These are phyloP conservation scores for Maudiozyma pseudohumilis DNA, from an alignment of 805 yeast species.

Conservation along the genomic window DNA sequence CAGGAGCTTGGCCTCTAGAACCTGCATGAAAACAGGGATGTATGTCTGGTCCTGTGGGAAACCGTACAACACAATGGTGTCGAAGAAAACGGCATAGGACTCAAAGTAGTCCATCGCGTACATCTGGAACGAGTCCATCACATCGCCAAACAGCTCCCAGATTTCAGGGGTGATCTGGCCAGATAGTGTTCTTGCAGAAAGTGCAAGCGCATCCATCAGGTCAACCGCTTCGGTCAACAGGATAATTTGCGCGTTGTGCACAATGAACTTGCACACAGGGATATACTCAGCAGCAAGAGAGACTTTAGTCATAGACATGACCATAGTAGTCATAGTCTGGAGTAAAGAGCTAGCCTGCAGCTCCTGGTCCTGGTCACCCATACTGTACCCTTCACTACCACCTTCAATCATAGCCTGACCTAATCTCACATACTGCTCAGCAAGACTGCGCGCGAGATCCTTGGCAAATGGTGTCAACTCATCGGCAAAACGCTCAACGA, in stretches of 20 bases:
- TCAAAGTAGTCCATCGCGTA: conserved; percentile 53
- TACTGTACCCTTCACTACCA: conserved; percentile 20
- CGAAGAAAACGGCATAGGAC: conserved; percentile 46
- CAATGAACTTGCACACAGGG: conserved; percentile 50
- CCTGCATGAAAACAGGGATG: conserved; percentile 21
- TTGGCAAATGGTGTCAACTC: conserved; percentile 84
- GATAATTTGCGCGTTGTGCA: conserved; percentile 48
- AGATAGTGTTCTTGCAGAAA: conserved; percentile 38
- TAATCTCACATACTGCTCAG: conserved; percentile 48
- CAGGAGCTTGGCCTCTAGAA: conserved; percentile 21
- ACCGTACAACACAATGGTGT: conserved; percentile 43
- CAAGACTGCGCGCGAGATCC: conserved; percentile 50
- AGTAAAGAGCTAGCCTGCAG: conserved; percentile 58
- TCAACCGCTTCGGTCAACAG: conserved; percentile 57
- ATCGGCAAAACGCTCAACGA: conserved; percentile 78
- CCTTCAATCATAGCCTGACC: conserved; percentile 47
- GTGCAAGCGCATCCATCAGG: conserved; percentile 45
- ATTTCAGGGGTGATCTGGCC: conserved; percentile 38
- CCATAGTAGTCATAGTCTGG: conserved; percentile 65
- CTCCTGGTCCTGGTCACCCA: conserved; percentile 49
- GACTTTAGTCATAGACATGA: conserved; percentile 52
- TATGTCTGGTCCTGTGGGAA: conserved; percentile 32
- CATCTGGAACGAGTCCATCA: conserved; percentile 45
- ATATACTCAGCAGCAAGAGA: conserved; percentile 44
- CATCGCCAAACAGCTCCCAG: conserved; percentile 43